These are phyloP conservation scores for Pyricularia grisea DNA, from an alignment of 2,329 filamentous ascomycete species.

Conservation along the genomic window DNA sequence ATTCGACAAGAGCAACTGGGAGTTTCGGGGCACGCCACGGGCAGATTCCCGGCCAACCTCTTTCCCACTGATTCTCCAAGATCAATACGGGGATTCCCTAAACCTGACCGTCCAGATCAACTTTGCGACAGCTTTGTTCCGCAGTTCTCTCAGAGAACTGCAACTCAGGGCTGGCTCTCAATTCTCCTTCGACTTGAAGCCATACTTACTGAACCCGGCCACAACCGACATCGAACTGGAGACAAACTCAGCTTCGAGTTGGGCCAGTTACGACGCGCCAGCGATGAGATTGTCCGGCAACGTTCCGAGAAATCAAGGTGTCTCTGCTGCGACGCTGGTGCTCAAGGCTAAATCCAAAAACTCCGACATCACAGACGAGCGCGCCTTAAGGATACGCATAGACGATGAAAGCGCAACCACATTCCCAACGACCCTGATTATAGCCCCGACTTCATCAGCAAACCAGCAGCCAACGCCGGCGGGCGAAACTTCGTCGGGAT, in stretches of 20 bases:
- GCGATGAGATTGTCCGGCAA: constrained; percentile 28
- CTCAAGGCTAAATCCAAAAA: constrained; percentile 22
- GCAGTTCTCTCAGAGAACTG: constrained; percentile 27
- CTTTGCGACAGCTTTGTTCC: constrained; percentile 27
- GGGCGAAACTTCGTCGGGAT: background rate
- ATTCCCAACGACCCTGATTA: background rate
- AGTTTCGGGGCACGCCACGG: constrained; percentile 55
- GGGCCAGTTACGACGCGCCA: constrained; percentile 29
- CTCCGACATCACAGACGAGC: constrained; percentile 24
- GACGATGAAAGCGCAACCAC: background rate
- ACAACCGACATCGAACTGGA: constrained; percentile 27
- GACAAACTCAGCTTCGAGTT: constrained; percentile 26
- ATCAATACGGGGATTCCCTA: constrained; percentile 50
- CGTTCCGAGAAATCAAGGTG: constrained; percentile 22
- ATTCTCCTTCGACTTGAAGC: constrained; percentile 31
- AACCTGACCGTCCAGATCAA: constrained; percentile 39
- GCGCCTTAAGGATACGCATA: constrained; percentile 26
- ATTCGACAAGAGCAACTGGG: constrained; percentile 53
- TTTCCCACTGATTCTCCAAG: constrained; percentile 50
- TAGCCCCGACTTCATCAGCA: background rate
- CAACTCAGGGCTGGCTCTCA: constrained; percentile 28
- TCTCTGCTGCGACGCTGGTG: constrained; percentile 14
- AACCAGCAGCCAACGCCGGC: background rate
- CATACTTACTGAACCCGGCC: constrained; percentile 29
- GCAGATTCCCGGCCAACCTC: constrained; percentile 48